These are phyloP conservation scores for Xylaria grammica DNA, from an alignment of 495 filamentous ascomycete species.

Conservation along the genomic window DNA sequence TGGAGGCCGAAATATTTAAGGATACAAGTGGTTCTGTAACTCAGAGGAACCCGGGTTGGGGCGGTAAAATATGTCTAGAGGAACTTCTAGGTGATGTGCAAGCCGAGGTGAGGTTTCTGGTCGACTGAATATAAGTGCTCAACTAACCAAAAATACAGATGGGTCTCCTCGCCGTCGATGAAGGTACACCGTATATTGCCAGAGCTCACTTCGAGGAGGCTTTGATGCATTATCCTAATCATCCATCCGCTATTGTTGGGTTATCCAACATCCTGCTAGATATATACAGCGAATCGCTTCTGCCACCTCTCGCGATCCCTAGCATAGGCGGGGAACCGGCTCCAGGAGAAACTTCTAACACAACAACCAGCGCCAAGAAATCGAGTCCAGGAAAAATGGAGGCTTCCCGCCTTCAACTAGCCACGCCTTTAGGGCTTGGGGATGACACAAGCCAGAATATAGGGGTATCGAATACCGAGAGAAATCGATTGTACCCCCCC, in stretches of 20 bases:
- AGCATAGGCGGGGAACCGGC: slow-evolving; percentile 38
- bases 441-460: slow-evolving; percentile 10
- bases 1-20: slow-evolving; percentile 60
- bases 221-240: slow-evolving; percentile 72
- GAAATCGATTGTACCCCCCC: background rate
- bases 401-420: slow-evolving; percentile 32
- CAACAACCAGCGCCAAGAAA: slow-evolving; percentile 23
- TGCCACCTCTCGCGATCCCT: slow-evolving; percentile 51
- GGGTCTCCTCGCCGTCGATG: slow-evolving; percentile 68
- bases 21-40: slow-evolving; percentile 53
- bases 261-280: slow-evolving; percentile 86
- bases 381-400: background rate
- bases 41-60: slow-evolving; percentile 71
- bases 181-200: slow-evolving; percentile 68
- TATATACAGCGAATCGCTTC: slow-evolving; percentile 71
- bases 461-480: slow-evolving; percentile 16
- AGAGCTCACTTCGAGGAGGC: slow-evolving; percentile 79
- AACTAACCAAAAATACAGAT: slow-evolving; percentile 51
- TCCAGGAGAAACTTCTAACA: slow-evolving; percentile 22
- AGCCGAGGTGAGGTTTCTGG: slow-evolving; percentile 63
- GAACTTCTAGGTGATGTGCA: slow-evolving; percentile 82
- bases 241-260: slow-evolving; percentile 79
- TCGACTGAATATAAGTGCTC: background rate
- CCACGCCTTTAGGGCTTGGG: slow-evolving; percentile 49
- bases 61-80: slow-evolving; percentile 73